Evolutionary conservation across 1,284 basidiomycete species (phyloP), one percentile per base, ranked within the genome.

Genomic region (Leccinum griseonigrum): DNA sequence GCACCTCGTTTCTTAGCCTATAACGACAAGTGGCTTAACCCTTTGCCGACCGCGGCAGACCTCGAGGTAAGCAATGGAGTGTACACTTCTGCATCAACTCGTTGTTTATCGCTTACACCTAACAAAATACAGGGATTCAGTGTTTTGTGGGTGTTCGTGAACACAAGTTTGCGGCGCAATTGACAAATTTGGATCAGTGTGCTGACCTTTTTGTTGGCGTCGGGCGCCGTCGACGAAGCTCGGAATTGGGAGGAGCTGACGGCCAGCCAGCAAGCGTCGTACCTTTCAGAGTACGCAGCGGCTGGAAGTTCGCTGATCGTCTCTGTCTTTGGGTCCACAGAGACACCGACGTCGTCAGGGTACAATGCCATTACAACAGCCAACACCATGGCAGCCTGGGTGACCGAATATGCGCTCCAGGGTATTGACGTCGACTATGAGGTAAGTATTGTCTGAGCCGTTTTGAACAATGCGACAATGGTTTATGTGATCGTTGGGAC

Each of bases 1-100:
- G 64, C 75, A 1, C 81, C 81, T 36, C 77, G 76, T 61, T 83
- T 77, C 54, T 74, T 80, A n/a, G 71, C 76, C 5, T 82, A 82
- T 66, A 74, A 73, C 56, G 79, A 82, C 67, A 63, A 74, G 56
- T 80, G 71, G 66, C 72, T 78, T 5, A 70, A 71, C 75, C 78
- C 48, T 78, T 79, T 55, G 53, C 72, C 52, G 2, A 22, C 46
- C 5, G 4, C 64, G 11, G 2, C 58, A 31, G 10, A 65, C 7
- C 54, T 66, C 5, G 8, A 53, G 8, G 64, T 67, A 16, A 52
- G 66, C 16, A 40, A 13, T 61, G 70, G 5, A 64, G 78, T 56
- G 55, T 64, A 26, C 22, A 48, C 64, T 69, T 61, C 76, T 51
- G 26, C 76, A 57, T 4, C 71, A 68, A 8, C 13, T 50, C 13